Evolutionary conservation across 331 rosid genomes (phyloP).

Genomic region (Quercus lobata): DNA sequence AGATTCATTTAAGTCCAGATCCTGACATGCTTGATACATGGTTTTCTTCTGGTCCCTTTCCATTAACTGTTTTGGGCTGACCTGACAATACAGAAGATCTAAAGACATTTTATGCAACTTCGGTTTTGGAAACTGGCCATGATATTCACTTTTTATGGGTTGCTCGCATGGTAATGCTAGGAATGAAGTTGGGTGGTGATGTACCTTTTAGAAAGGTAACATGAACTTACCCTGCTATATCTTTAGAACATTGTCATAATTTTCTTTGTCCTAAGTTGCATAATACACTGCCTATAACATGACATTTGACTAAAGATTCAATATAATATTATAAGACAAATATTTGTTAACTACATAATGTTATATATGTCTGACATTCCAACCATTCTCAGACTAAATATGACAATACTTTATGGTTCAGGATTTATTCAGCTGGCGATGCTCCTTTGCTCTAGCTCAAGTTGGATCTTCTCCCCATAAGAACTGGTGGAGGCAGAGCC

Average conservation of each 20-base stretch:
- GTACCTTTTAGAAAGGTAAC: slow-evolving; percentile 73
- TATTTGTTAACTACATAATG: neutral
- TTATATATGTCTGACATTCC: neutral
- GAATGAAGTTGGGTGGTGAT: slow-evolving; percentile 79
- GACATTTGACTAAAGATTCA: neutral
- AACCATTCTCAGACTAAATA: neutral
- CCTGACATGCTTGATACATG: slow-evolving; percentile 97
- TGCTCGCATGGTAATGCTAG: slow-evolving; percentile 97
- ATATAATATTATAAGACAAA: neutral
- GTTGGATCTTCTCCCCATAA: neutral
- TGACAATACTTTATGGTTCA: neutral
- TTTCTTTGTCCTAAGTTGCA: neutral
- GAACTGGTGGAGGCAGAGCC: neutral
- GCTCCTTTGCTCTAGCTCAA: neutral
- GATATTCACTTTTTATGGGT: slow-evolving; percentile 97
- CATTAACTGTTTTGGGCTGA: slow-evolving; percentile 88
- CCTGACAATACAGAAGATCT: slow-evolving; percentile 80
- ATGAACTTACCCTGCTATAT: slow-evolving; percentile 1
- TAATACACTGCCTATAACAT: neutral
- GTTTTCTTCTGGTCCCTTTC: slow-evolving; percentile 96
- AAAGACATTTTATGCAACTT: slow-evolving; percentile 84
- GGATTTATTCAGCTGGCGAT: neutral
- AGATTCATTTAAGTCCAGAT: slow-evolving; percentile 57
- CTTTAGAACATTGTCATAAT: neutral
- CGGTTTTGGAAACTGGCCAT: slow-evolving; percentile 92